Evolutionary conservation across 192 early-diverging fungal genomes (phyloP).

Genomic region (Spizellomyces sp.): DNA sequence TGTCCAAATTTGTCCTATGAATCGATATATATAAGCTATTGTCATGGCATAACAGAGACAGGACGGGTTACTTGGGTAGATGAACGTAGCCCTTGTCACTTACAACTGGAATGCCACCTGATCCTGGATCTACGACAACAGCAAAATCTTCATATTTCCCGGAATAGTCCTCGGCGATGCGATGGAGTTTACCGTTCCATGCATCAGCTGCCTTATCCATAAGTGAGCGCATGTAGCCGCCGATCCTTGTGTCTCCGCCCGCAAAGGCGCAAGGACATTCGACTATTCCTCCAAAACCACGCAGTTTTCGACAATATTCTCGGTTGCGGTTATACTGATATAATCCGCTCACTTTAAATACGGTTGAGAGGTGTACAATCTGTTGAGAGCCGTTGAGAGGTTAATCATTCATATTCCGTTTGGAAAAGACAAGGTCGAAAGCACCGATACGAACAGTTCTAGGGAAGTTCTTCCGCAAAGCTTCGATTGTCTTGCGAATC

Average conservation of each 20-base stretch:
- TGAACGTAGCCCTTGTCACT: not conserved
- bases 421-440: too few species aligned
- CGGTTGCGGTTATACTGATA: not conserved
- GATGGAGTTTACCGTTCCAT: conserved; percentile 24
- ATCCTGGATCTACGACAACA: conserved; percentile 12
- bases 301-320: not conserved
- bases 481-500: conserved; percentile 6
- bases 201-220: conserved; percentile 14
- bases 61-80: not conserved
- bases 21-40: not conserved
- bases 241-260: not conserved
- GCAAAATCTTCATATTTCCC: conserved; percentile 30
- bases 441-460: not conserved
- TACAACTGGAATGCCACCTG: not conserved
- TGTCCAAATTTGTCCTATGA: conserved; percentile 1
- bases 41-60: not conserved
- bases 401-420: too few species aligned
- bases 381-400: not conserved
- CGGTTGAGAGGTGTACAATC: conserved; percentile 5
- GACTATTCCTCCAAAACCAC: conserved; percentile 2
- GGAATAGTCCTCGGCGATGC: conserved; percentile 6
- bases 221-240: not conserved
- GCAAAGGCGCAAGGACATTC: conserved; percentile 12
- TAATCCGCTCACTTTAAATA: conserved; percentile 19
- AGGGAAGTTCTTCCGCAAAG: not conserved